Evolutionary conservation across 2,329 filamentous ascomycete genomes (phyloP).

Genomic region (Colletotrichum lentis): DNA sequence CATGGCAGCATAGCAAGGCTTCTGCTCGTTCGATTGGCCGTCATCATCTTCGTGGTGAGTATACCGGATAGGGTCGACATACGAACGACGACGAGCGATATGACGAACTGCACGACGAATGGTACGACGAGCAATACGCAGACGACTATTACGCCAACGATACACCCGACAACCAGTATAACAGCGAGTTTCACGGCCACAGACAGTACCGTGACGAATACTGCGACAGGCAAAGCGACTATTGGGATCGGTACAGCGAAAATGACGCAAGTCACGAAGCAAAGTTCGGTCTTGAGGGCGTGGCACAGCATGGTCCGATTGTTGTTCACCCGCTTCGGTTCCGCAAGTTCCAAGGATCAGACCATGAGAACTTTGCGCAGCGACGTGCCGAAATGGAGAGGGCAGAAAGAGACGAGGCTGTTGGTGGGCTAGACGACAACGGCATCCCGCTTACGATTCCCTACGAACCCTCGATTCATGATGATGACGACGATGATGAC

Average conservation of each 20-base stretch:
- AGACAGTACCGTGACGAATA: constrained; percentile 27
- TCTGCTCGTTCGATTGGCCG: constrained; percentile 40
- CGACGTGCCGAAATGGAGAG: constrained; percentile 33
- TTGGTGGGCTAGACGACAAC: constrained; percentile 39
- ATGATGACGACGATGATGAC: constrained; percentile 67
- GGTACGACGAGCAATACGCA: constrained; percentile 44
- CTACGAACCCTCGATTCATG: constrained; percentile 51
- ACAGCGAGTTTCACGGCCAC: not conserved
- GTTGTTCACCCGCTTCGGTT: constrained; percentile 26
- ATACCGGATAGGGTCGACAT: constrained; percentile 45
- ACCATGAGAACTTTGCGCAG: constrained; percentile 20
- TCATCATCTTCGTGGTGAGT: constrained; percentile 61
- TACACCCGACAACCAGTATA: constrained; percentile 22
- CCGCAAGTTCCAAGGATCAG: not conserved
- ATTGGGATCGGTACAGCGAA: constrained; percentile 21
- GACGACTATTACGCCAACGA: constrained; percentile 41
- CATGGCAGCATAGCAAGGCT: constrained; percentile 48
- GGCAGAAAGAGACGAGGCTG: constrained; percentile 39
- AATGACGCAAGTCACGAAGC: constrained; percentile 23
- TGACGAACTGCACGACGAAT: constrained; percentile 41
- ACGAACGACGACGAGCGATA: constrained; percentile 36
- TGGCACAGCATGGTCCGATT: constrained; percentile 28
- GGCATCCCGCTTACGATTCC: constrained; percentile 52
- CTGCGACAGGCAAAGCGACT: constrained; percentile 33
- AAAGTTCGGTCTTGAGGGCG: constrained; percentile 18